Percentiles rank a stretch among this genome's conserved stretches.
phyloP scores from a whole-genome alignment of 2,329 filamentous ascomycete species.

The Herpotrichia juniperi region DNA sequence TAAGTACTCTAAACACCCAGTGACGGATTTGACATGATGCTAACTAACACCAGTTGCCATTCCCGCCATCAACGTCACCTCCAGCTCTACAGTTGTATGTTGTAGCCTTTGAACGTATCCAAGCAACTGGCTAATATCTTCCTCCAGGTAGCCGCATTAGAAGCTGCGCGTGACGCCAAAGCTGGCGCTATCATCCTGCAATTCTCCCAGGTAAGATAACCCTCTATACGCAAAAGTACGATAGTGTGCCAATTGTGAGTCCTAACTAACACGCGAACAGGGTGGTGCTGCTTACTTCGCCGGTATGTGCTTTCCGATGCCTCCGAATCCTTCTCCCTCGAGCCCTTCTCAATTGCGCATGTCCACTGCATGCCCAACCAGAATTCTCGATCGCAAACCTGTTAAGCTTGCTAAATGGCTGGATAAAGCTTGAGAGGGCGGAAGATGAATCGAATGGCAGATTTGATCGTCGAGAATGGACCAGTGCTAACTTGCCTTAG shows the following conservation, averaged over 20 bases:
- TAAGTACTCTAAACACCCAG: constrained; percentile 10
- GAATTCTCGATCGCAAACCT: background rate
- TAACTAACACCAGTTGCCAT: constrained; percentile 30
- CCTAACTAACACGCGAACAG: constrained; percentile 53
- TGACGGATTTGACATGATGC: background rate
- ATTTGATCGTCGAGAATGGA: background rate
- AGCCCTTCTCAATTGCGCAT: background rate
- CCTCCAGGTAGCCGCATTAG: constrained; percentile 42
- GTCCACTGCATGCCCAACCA: background rate
- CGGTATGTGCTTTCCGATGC: constrained; percentile 62
- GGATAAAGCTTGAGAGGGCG: background rate
- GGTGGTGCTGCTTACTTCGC: constrained; percentile 76
- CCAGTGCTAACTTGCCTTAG: constrained; percentile 22
- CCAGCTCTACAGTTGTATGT: constrained; percentile 79
- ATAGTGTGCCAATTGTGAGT: background rate
- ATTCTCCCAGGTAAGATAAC: constrained; percentile 22
- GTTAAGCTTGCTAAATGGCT: background rate
- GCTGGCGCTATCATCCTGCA: constrained; percentile 91
- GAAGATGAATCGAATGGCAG: background rate
- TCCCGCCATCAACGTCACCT: constrained; percentile 73
- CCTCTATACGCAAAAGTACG: background rate
- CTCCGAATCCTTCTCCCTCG: background rate
- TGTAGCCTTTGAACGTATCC: background rate
- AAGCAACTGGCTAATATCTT: background rate
- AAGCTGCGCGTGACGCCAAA: constrained; percentile 83